phyloP scores from a whole-genome alignment of 2,329 filamentous ascomycete species.

The Diaporthe caulivora region DNA sequence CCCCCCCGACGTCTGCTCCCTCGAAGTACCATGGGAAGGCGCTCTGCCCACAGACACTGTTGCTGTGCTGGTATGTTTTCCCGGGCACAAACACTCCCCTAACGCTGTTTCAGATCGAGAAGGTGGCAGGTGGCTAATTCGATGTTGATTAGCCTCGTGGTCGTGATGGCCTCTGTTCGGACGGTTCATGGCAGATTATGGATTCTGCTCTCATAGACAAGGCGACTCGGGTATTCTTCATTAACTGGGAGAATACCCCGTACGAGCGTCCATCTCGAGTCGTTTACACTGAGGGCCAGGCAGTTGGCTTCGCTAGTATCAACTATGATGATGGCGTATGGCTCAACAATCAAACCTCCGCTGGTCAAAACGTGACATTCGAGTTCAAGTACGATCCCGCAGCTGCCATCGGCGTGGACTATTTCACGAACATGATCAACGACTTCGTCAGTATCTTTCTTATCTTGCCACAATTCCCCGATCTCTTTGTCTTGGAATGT shows the following conservation, averaged over 20 bases:
- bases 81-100: too few relatives aligned
- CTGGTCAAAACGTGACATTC: neutral
- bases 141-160: neutral
- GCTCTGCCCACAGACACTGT: neutral
- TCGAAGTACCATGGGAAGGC: neutral
- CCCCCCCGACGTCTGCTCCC: neutral
- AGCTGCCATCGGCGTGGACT: neutral
- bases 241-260: neutral
- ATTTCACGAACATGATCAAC: constrained; percentile 18
- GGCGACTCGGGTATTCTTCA: neutral
- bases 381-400: neutral
- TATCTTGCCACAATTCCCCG: too few relatives aligned
- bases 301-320: neutral
- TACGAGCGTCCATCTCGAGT: neutral
- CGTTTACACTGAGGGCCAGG: neutral
- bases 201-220: constrained; percentile 1
- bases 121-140: neutral
- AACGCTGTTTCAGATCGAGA: too few relatives aligned
- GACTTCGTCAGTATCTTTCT: too few relatives aligned
- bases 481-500: too few relatives aligned
- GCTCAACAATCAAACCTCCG: neutral
- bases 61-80: constrained; percentile 1
- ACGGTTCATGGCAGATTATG: neutral
- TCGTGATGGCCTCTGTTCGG: neutral
- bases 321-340: neutral